A percentile compares a stretch with the other conserved stretches of the same genome.
These are phyloP conservation scores for Ustilago cynodontis DNA, from an alignment of 1,284 basidiomycete species.

Conservation along the genomic window DNA sequence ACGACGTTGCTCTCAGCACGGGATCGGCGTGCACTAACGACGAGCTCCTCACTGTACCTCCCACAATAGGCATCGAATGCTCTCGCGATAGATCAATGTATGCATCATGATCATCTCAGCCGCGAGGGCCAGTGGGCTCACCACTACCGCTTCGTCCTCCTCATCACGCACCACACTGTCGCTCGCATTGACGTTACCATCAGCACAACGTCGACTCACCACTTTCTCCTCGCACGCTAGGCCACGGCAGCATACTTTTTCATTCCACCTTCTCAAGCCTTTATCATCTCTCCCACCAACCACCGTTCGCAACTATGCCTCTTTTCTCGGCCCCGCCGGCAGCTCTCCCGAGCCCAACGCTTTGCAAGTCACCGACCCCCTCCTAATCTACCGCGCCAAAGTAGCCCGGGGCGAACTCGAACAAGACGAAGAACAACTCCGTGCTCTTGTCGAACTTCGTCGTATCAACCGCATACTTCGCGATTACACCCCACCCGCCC, in stretches of 20 bases:
- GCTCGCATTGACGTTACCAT: background rate
- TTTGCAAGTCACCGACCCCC: conserved; percentile 59
- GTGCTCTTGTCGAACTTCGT: conserved; percentile 76
- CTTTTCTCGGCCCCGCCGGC: conserved; percentile 11
- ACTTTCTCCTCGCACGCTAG: background rate
- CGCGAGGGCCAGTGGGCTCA: conserved; percentile 12
- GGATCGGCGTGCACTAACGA: background rate
- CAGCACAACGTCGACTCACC: conserved; percentile 1
- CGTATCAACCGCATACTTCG: conserved; percentile 73
- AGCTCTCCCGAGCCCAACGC: conserved; percentile 21
- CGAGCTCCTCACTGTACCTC: background rate
- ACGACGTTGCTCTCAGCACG: too few relatives aligned
- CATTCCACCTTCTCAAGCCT: background rate
- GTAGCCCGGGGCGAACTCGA: conserved; percentile 74
- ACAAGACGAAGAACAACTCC: conserved; percentile 78
- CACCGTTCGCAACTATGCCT: conserved; percentile 9
- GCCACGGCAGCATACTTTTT: background rate
- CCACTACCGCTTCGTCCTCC: conserved; percentile 9
- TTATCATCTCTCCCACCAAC: background rate
- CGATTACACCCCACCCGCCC: conserved; percentile 74
- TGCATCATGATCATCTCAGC: conserved; percentile 31
- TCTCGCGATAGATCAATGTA: conserved; percentile 5
- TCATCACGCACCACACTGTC: conserved; percentile 2
- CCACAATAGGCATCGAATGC: background rate
- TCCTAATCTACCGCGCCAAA: conserved; percentile 61